Conservation (phyloP, 2,329 filamentous ascomycete species). For the Amauroascus verrucosus region DNA sequence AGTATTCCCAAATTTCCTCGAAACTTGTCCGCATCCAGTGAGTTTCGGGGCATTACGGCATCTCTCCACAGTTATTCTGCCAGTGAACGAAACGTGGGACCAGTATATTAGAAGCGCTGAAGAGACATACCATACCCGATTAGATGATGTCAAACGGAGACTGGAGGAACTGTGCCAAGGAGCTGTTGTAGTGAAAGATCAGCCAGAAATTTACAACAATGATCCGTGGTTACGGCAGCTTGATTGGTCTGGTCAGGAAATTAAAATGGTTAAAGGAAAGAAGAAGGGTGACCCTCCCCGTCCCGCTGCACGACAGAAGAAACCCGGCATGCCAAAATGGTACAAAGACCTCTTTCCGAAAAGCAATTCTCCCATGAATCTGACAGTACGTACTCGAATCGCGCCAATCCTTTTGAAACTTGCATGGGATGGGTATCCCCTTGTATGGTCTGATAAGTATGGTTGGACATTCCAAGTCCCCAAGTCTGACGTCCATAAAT, state of each 20-base stretch:
- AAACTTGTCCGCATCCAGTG: slow-evolving; percentile 89
- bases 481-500: slow-evolving; percentile 50
- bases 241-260: slow-evolving; percentile 89
- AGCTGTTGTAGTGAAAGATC: slow-evolving; percentile 62
- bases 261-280: slow-evolving; percentile 84
- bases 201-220: slow-evolving; percentile 57
- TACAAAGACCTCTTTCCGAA: slow-evolving; percentile 82
- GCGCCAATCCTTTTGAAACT: slow-evolving; percentile 75
- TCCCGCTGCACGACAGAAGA: slow-evolving; percentile 75
- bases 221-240: slow-evolving; percentile 91
- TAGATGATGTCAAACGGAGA: slow-evolving; percentile 65
- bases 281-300: slow-evolving; percentile 71
- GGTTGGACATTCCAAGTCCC: slow-evolving; percentile 87
- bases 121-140: slow-evolving; percentile 66
- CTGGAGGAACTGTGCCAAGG: slow-evolving; percentile 63
- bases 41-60: slow-evolving; percentile 91
- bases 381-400: slow-evolving; percentile 79
- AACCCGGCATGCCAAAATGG: slow-evolving; percentile 89
- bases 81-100: slow-evolving; percentile 80
- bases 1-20: slow-evolving; percentile 80
- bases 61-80: slow-evolving; percentile 84
- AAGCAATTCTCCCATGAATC: slow-evolving; percentile 53
- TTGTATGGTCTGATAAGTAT: slow-evolving; percentile 86
- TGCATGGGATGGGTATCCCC: slow-evolving; percentile 77
- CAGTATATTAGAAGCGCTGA: slow-evolving; percentile 76